Base-by-base conservation (phyloP, 345 rosid genomes). In the Brassica carinata region DNA sequence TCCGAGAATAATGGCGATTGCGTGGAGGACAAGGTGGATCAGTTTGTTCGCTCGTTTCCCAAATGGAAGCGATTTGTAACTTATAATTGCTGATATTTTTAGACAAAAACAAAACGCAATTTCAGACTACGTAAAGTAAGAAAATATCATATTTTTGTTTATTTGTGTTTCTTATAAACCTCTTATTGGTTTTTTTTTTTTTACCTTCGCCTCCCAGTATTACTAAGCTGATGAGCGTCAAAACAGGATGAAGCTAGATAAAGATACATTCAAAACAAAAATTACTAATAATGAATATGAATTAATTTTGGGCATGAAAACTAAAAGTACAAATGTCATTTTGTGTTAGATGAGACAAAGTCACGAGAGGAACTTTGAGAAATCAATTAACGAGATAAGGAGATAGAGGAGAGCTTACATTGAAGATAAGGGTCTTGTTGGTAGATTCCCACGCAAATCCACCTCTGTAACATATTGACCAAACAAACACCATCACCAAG, bases 141-240 rank as follows among this genome's bases (percentile, higher is more conserved):
- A 38, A n/a, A 7, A 13, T 31, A 31, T 29, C 26, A 48, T 15
- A 15, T 3, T 68, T 3, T 23, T 27, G 5, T 69, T 29, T 14
- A 11, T 26, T 26, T 26, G 13, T 3, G 30, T 53, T 53, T 15
- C 23, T 53, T 53, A 10, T 2, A 67, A 9, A 57, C 34, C 33
- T 17, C 18, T 31, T 14, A 71, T 57, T n/a, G 53, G 23, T 19
- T 19, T 23, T 34, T 34, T 4, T 71, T 23, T 34, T 58, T 27
- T 84, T 94, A 94, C 98, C 98, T 94, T 94, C 89, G 1, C 98
- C 98, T 75, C 97, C 98, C 11, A 94, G 77, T 78, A 94, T 87
- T 45, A 94, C 75, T 13, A 94, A 67, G 74, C 98, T 94, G 13
- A 91, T 87, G 23, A 94, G 85, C 94, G 93, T 91, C 79, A 94